phyloP scores from a whole-genome alignment of 2,329 filamentous ascomycete species.

The Aquanectria penicillioides region DNA sequence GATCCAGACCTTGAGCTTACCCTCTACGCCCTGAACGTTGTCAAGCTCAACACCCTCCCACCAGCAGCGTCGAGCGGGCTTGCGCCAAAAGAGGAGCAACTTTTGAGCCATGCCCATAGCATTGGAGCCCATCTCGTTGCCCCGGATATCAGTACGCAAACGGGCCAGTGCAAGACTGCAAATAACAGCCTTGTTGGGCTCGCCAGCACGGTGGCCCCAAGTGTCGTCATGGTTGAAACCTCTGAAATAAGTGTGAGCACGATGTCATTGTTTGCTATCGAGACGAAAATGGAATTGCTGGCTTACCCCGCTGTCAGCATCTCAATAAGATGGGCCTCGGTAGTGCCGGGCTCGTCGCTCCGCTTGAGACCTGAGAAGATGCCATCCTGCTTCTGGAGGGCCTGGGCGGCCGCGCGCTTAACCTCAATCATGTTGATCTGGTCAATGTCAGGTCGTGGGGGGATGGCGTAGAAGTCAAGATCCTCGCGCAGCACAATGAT shows the following conservation, averaged over 20 bases:
- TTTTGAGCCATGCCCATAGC: constrained; percentile 99
- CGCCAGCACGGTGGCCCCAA: constrained; percentile 97
- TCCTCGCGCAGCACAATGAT: constrained; percentile 98
- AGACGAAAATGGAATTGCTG: neutral
- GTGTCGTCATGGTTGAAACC: constrained; percentile 95
- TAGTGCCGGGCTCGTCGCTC: constrained; percentile 95
- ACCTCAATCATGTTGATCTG: constrained; percentile 94
- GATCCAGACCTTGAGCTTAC: constrained; percentile 97
- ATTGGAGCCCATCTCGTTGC: constrained; percentile 77
- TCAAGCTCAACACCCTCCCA: constrained; percentile 97
- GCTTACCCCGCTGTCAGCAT: constrained; percentile 98
- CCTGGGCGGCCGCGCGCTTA: constrained; percentile 88
- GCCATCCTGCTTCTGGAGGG: constrained; percentile 88
- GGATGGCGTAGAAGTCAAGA: constrained; percentile 96
- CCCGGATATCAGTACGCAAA: constrained; percentile 90
- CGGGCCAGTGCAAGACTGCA: constrained; percentile 95
- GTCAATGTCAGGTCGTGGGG: constrained; percentile 83
- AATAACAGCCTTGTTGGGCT: constrained; percentile 98
- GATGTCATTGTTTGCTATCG: neutral
- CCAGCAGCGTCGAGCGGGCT: constrained; percentile 96
- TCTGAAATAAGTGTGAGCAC: constrained; percentile 58
- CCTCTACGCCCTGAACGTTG: constrained; percentile 88
- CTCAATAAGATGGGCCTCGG: constrained; percentile 97
- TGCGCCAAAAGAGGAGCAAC: constrained; percentile 96
- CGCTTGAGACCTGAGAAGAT: constrained; percentile 96